Base-by-base conservation (phyloP, 331 rosid species). In the Spiraea crenata region DNA sequence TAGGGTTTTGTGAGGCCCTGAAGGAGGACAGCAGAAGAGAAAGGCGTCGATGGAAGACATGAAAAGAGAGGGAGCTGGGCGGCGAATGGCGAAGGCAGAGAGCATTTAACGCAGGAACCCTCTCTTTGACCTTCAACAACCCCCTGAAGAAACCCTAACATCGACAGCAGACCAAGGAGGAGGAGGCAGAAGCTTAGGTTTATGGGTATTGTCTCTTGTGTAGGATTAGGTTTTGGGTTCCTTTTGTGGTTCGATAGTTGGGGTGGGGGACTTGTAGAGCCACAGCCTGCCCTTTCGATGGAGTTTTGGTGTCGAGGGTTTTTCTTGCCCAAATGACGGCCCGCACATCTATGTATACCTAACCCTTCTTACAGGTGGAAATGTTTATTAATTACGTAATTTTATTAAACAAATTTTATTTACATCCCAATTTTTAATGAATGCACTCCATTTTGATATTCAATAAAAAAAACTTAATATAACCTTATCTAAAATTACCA, bases 1-100 rank as follows among this genome's bases (percentile, higher is more conserved):
- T 85, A 85, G 95, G 88, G 89, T 79, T 80, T 81, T 83, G 67
- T 61, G 82, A 76, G 91, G 89, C 95, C 95, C 92, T 83, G 90
- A 79, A 58, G 76, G 82, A 80, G 77, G 82, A 84, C 80, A 69
- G 79, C 82, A 67, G 34, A 63, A 63, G 58, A 67, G 73, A 74
- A 63, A 65, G 67, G 74, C 59, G 55, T 83, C 81, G 85, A 83
- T 73, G 76, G 91, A 80, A 91, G 97, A 91, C 95, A 91, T 91
- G 90, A 79, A 90, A 86, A 40, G 90, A 68, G 76, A 13, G 74
- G 78, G 55, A 48, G 51, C 63, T 45, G 79, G 41, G 76, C 10
- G 67, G 79, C 42, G 31, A 25, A 25, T 56, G 76, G 20, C 13
- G 78, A 74, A 74, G 85, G 78, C 84, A 83, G 90, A 85, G 91